Conservation (phyloP, 1,284 basidiomycete genomes). For the Rhodotorula sp. region DNA sequence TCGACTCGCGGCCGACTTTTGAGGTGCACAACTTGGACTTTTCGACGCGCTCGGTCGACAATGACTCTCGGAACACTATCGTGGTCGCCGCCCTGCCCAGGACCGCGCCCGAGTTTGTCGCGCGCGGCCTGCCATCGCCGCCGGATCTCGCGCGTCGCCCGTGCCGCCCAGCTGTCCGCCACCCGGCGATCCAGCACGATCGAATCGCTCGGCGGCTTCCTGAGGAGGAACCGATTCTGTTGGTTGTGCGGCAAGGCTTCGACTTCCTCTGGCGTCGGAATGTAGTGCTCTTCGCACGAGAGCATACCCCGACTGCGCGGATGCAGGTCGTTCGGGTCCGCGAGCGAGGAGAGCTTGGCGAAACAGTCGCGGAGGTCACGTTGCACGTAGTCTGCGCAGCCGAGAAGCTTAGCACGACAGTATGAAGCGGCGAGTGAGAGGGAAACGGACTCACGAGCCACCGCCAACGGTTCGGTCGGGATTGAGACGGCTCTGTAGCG, state of each 20-base stretch:
- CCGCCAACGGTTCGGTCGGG: slow-evolving; percentile 29
- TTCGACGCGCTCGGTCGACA: slow-evolving; percentile 13
- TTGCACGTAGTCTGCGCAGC: slow-evolving; percentile 31
- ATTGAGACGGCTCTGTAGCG: slow-evolving; percentile 18
- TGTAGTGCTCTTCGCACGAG: slow-evolving; percentile 33
- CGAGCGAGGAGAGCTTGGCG: slow-evolving; percentile 20
- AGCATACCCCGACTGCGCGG: slow-evolving; percentile 19
- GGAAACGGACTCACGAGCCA: slow-evolving; percentile 21
- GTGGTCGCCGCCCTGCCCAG: not conserved
- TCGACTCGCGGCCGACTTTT: not conserved
- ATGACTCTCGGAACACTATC: slow-evolving; percentile 1
- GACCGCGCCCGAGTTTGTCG: not conserved
- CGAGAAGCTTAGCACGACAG: not conserved
- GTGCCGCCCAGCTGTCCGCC: slow-evolving; percentile 23
- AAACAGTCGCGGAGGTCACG: slow-evolving; percentile 33
- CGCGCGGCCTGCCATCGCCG: slow-evolving; percentile 10
- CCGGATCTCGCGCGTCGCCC: slow-evolving; percentile 16
- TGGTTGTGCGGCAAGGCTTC: slow-evolving; percentile 2
- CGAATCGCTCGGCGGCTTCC: slow-evolving; percentile 9
- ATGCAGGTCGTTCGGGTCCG: slow-evolving; percentile 25
- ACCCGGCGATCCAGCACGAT: slow-evolving; percentile 25
- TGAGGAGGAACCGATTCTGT: slow-evolving; percentile 24
- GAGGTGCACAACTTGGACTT: slow-evolving; percentile 16
- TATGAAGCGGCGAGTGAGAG: not conserved
- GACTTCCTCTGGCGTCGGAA: slow-evolving; percentile 21